These are phyloP conservation scores for Antitrichia curtipendula DNA, from an alignment of 225 moss, liverwort and hornwort species.

Conservation along the genomic window DNA sequence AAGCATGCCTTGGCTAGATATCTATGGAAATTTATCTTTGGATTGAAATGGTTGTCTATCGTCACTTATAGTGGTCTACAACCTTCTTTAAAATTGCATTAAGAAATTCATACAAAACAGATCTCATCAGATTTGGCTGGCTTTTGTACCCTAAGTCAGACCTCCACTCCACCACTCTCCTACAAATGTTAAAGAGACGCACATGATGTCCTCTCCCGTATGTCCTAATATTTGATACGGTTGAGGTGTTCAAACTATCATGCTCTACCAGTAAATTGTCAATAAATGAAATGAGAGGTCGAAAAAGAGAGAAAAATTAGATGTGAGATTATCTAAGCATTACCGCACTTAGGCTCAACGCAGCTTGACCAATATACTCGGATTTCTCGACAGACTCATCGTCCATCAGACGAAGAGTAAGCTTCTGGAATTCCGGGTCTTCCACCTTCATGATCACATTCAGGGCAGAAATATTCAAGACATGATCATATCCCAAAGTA, in stretches of 20 bases:
- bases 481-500: background rate
- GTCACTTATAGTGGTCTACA: background rate
- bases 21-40: background rate
- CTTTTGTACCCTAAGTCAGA: background rate
- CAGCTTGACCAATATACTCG: conserved; percentile 54
- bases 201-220: background rate
- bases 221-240: background rate
- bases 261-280: background rate
- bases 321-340: background rate
- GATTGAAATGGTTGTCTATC: background rate
- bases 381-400: conserved; percentile 67
- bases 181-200: background rate
- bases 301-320: background rate
- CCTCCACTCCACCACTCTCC: background rate
- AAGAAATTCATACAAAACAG: background rate
- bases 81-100: too few relatives aligned
- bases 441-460: conserved; percentile 47
- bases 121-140: background rate
- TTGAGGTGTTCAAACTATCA: background rate
- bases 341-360: conserved; percentile 31
- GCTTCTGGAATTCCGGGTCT: conserved; percentile 35
- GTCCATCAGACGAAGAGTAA: conserved; percentile 86
- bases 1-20: background rate
- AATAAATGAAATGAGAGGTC: background rate
- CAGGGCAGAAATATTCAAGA: background rate